Evolutionary conservation across 495 filamentous ascomycete genomes (phyloP).

Genomic region (Thermochaetoides thermophila): DNA sequence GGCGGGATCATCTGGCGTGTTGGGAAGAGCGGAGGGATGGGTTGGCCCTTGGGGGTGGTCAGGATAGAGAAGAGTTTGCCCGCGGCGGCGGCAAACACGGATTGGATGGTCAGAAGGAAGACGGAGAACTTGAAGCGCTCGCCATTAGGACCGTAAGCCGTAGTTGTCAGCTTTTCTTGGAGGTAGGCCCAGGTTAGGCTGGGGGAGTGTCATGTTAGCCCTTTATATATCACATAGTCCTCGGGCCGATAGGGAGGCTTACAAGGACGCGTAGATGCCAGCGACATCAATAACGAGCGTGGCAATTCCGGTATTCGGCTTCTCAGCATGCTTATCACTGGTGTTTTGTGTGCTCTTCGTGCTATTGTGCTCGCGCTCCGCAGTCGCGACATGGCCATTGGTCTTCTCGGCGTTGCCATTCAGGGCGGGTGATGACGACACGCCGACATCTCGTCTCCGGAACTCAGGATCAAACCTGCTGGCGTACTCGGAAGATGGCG

Average conservation of each 20-base stretch:
- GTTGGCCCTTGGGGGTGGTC: conserved; percentile 38
- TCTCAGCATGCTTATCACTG: too few relatives aligned
- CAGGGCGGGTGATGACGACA: too few relatives aligned
- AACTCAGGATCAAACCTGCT: conserved; percentile 23
- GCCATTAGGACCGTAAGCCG: conserved; percentile 52
- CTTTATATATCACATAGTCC: background rate
- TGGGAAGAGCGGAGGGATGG: conserved; percentile 59
- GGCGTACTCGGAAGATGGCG: conserved; percentile 47
- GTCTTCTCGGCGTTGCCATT: conserved; percentile 5
- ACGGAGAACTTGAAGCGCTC: conserved; percentile 83
- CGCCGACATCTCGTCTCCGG: conserved; percentile 15
- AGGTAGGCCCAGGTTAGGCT: conserved; percentile 92
- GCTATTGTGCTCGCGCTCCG: too few relatives aligned
- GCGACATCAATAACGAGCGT: conserved; percentile 76
- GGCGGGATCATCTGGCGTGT: conserved; percentile 54
- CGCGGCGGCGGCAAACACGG: conserved; percentile 66
- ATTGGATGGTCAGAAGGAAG: conserved; percentile 93
- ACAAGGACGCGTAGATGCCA: conserved; percentile 96
- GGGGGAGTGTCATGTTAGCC: conserved; percentile 1
- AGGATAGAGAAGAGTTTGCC: conserved; percentile 69
- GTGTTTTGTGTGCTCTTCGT: too few relatives aligned
- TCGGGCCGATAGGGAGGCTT: conserved; percentile 17
- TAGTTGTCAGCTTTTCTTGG: conserved; percentile 95
- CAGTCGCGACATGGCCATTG: conserved; percentile 18
- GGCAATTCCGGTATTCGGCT: conserved; percentile 38